Conservation (phyloP, 345 rosid species). For the Acer negundo region DNA sequence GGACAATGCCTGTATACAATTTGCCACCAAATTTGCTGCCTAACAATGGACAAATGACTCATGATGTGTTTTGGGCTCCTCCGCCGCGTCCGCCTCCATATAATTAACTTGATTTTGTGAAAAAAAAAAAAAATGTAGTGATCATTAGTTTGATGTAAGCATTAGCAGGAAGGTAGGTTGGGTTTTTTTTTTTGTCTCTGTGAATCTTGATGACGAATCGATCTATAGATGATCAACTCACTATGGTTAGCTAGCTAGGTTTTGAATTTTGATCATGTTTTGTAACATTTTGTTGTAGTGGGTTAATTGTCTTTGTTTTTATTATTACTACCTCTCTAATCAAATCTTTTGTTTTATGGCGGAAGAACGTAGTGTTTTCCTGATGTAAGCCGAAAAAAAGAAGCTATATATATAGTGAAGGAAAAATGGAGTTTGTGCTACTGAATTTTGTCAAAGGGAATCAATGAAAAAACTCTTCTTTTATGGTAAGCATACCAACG, state of each 20-base stretch:
- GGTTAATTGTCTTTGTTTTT: background rate
- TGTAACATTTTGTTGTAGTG: background rate
- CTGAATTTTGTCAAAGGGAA: constrained; percentile 15
- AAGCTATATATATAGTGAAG: background rate
- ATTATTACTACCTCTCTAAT: background rate
- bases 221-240: background rate
- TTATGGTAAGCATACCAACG: constrained; percentile 28
- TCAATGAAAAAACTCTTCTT: constrained; percentile 6
- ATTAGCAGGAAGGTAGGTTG: constrained; percentile 30
- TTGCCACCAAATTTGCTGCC: constrained; percentile 67
- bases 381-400: constrained; percentile 22
- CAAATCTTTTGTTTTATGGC: background rate
- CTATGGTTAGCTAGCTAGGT: background rate
- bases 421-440: constrained; percentile 9
- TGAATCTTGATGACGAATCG: constrained; percentile 17
- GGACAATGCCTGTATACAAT: constrained; percentile 56
- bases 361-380: constrained; percentile 19
- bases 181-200: constrained; percentile 12
- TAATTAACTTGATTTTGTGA: constrained; percentile 32
- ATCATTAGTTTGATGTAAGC: constrained; percentile 22
- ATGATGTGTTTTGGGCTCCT: constrained; percentile 76
- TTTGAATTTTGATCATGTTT: constrained; percentile 15
- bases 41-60: constrained; percentile 64
- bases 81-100: constrained; percentile 69
- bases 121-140: background rate